Percentiles rank a stretch among this genome's conserved stretches.
Evolutionary conservation across 371 early-diverging fungal species (phyloP).

Genomic region (Mucor irregularis): DNA sequence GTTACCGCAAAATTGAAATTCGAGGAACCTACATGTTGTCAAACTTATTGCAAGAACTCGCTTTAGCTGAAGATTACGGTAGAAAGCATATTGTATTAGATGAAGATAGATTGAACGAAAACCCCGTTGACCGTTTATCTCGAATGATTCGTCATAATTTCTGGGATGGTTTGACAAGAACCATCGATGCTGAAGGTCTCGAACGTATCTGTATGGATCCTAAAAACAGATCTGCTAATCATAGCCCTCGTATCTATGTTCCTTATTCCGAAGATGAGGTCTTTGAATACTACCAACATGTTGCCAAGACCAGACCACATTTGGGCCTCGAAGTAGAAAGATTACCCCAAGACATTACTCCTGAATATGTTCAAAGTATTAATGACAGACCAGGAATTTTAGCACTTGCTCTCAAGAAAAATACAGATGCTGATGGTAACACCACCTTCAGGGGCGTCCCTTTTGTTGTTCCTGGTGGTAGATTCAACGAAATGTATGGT

Average conservation of each 20-base stretch:
- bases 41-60: slow-evolving; percentile 91
- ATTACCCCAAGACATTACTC: slow-evolving; percentile 82
- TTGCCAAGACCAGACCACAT: slow-evolving; percentile 62
- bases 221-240: slow-evolving; percentile 77
- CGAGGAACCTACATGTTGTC: slow-evolving; percentile 91
- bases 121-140: slow-evolving; percentile 84
- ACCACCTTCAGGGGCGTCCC: slow-evolving; percentile 70
- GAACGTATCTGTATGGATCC: slow-evolving; percentile 87
- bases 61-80: slow-evolving; percentile 81
- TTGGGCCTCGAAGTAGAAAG: slow-evolving; percentile 73
- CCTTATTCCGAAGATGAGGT: slow-evolving; percentile 77
- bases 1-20: slow-evolving; percentile 80
- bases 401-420: slow-evolving; percentile 69
- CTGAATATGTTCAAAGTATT: slow-evolving; percentile 84
- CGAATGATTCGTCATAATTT: slow-evolving; percentile 89
- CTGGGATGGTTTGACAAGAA: slow-evolving; percentile 90
- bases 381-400: slow-evolving; percentile 85
- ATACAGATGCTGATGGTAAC: slow-evolving; percentile 46
- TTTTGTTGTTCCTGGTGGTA: slow-evolving; percentile 94
- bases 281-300: slow-evolving; percentile 70
- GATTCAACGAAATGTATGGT: slow-evolving; percentile 97
- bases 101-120: slow-evolving; percentile 82
- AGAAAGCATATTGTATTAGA: slow-evolving; percentile 79
- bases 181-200: slow-evolving; percentile 88
- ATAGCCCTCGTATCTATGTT: slow-evolving; percentile 80